These are phyloP conservation scores for Nemania sp. DNA, from an alignment of 2,329 filamentous ascomycete genomes.

Conservation along the genomic window DNA sequence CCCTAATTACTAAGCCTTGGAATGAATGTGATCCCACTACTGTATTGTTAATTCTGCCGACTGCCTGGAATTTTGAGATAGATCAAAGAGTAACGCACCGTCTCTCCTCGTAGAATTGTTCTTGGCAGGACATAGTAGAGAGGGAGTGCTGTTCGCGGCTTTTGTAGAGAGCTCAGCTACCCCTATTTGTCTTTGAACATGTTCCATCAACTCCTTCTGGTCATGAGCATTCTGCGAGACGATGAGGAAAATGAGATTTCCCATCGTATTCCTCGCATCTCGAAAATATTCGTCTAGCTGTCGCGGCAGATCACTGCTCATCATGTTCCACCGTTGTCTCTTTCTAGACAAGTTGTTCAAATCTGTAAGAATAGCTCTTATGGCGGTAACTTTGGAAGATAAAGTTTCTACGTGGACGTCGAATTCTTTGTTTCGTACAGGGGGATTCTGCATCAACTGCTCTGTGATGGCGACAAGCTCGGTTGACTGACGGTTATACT, in stretches of 20 bases:
- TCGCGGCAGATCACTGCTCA: not conserved
- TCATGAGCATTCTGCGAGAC: not conserved
- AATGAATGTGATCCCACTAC: slow-evolving; percentile 3
- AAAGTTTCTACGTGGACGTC: not conserved
- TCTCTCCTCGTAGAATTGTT: too few species aligned
- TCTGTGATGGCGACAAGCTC: not conserved
- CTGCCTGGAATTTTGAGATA: too few species aligned
- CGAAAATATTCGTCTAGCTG: slow-evolving; percentile 2
- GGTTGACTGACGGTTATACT: not conserved
- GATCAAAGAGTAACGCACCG: too few species aligned
- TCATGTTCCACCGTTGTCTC: not conserved
- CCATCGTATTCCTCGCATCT: slow-evolving; percentile 1
- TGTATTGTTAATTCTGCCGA: too few species aligned
- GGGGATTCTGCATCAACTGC: not conserved
- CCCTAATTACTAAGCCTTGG: not conserved
- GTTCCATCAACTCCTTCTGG: slow-evolving; percentile 1
- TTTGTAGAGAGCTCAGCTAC: not conserved
- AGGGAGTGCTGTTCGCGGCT: too few species aligned
- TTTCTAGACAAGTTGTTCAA: not conserved
- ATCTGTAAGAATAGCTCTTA: not conserved
- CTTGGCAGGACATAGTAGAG: too few species aligned
- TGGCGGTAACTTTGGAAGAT: not conserved
- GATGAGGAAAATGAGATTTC: not conserved
- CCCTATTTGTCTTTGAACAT: not conserved
- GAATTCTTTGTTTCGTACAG: not conserved